phyloP scores from a whole-genome alignment of 805 yeast genomes.

The Kodamaea restingae region DNA sequence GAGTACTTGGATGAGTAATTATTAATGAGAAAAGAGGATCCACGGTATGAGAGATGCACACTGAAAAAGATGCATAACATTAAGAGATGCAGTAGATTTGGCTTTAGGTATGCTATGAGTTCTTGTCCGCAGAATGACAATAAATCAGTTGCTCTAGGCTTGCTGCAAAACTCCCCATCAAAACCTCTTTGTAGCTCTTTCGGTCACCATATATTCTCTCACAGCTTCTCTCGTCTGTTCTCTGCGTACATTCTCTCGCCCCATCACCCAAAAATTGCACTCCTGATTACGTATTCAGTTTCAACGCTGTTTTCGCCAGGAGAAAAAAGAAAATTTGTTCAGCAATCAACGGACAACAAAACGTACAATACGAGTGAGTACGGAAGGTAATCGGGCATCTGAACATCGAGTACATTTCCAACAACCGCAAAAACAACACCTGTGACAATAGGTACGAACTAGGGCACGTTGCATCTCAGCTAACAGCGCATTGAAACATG shows the following conservation, averaged over 20 bases:
- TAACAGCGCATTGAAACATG: constrained; percentile 36
- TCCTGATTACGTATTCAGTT: constrained; percentile 7
- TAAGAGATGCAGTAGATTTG: too few species aligned
- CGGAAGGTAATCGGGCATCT: constrained; percentile 1
- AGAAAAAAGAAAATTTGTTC: constrained; percentile 8
- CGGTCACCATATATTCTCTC: too few species aligned
- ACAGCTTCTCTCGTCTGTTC: not conserved
- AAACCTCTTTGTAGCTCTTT: too few species aligned
- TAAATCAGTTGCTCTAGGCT: too few species aligned
- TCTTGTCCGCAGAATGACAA: too few species aligned
- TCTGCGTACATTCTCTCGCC: not conserved
- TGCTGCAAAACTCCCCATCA: too few species aligned
- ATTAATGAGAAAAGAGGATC: too few species aligned
- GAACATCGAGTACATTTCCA: constrained; percentile 1
- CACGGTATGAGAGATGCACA: too few species aligned
- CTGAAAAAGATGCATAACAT: too few species aligned
- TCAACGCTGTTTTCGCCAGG: constrained; percentile 1
- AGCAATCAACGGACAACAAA: constrained; percentile 12
- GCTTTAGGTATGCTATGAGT: too few species aligned
- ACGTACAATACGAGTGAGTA: constrained; percentile 1
- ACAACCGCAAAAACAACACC: not conserved
- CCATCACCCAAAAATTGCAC: not conserved
- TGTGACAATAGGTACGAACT: not conserved
- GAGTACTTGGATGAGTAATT: too few species aligned
- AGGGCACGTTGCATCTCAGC: not conserved